phyloP scores from a whole-genome alignment of 352 stramenopile species.

The Sclerospora graminicola region DNA sequence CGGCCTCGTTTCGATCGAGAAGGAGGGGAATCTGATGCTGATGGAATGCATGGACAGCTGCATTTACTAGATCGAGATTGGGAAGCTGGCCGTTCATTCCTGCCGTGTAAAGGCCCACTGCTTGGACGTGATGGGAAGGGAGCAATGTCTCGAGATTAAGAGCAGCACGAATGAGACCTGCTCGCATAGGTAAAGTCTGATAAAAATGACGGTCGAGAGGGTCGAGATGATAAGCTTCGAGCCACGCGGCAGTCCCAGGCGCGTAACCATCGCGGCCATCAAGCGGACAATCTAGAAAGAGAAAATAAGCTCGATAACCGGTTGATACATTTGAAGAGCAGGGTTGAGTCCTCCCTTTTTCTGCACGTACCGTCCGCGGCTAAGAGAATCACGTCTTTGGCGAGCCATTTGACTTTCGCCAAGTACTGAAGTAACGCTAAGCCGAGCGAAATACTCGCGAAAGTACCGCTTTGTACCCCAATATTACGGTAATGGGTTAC shows the following conservation, averaged over 20 bases:
- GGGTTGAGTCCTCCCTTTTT: background rate
- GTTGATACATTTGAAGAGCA: background rate
- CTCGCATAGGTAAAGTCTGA: conserved; percentile 41
- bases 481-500: conserved; percentile 65
- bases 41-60: conserved; percentile 38
- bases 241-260: conserved; percentile 57
- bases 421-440: conserved; percentile 56
- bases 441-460: conserved; percentile 47
- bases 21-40: conserved; percentile 36
- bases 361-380: conserved; percentile 45
- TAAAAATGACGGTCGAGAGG: conserved; percentile 18
- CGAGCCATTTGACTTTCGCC: conserved; percentile 54
- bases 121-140: conserved; percentile 14
- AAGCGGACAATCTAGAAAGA: conserved; percentile 36
- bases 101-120: conserved; percentile 48
- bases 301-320: too few relatives aligned
- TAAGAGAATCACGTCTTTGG: conserved; percentile 76
- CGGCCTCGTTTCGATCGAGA: conserved; percentile 31
- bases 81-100: conserved; percentile 79
- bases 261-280: conserved; percentile 55
- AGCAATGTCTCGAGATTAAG: conserved; percentile 57
- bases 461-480: conserved; percentile 23
- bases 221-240: conserved; percentile 61
- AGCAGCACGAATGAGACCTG: conserved; percentile 66
- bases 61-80: conserved; percentile 83